Conservation (phyloP, 2,329 filamentous ascomycete genomes). For the Verticillium tricorpus region DNA sequence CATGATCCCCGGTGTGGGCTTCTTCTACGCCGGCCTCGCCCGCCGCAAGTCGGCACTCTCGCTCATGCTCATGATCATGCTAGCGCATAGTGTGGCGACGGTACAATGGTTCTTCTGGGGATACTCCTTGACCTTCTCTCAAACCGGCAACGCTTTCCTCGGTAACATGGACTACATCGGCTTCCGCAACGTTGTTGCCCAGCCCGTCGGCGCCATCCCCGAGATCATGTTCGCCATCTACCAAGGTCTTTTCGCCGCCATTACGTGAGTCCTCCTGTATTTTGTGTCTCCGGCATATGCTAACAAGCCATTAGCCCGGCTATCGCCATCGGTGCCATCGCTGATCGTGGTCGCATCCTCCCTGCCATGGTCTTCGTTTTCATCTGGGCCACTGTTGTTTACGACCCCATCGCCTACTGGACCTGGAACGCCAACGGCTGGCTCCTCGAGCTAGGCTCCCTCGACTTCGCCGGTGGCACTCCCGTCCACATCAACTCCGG, state of each 20-base stretch:
- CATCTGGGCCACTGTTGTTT: slow-evolving; percentile 67
- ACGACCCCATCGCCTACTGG: slow-evolving; percentile 71
- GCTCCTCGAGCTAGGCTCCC: slow-evolving; percentile 62
- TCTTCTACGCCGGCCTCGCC: slow-evolving; percentile 90
- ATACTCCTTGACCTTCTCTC: slow-evolving; percentile 80
- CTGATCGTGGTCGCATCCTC: slow-evolving; percentile 57
- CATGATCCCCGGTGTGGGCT: slow-evolving; percentile 91
- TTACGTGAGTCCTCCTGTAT: slow-evolving; percentile 60
- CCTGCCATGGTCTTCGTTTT: slow-evolving; percentile 64
- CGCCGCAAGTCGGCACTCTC: slow-evolving; percentile 85
- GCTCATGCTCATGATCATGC: slow-evolving; percentile 79
- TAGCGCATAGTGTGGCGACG: slow-evolving; percentile 72
- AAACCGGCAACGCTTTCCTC: slow-evolving; percentile 72
- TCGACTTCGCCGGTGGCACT: slow-evolving; percentile 72
- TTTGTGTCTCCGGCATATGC: background rate
- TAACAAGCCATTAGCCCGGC: slow-evolving; percentile 35
- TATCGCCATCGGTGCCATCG: slow-evolving; percentile 55
- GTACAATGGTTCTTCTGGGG: slow-evolving; percentile 98
- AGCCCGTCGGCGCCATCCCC: slow-evolving; percentile 74
- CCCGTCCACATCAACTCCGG: slow-evolving; percentile 73
- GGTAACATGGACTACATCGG: slow-evolving; percentile 80
- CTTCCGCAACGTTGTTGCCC: slow-evolving; percentile 69
- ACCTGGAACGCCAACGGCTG: slow-evolving; percentile 74
- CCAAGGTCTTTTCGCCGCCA: slow-evolving; percentile 84
- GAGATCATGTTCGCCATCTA: slow-evolving; percentile 82